Base-by-base conservation (phyloP, 768 basidiomycete genomes). In the Lanmaoa pseudosensibilis region DNA sequence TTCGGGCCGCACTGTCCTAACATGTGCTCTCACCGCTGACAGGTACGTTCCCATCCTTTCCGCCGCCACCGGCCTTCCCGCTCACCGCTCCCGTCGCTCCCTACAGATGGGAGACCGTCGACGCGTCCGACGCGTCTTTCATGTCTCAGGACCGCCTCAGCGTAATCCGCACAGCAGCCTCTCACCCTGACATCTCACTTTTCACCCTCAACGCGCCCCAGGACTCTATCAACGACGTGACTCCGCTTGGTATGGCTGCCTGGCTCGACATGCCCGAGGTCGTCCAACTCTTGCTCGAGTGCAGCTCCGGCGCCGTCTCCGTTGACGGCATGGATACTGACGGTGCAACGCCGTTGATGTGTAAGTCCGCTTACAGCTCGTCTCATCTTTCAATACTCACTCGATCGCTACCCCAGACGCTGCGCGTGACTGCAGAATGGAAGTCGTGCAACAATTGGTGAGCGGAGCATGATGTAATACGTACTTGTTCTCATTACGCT, bases 291-390 rank as follows among this genome's bases (percentile, higher is more conserved):
- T 73, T 92, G n/a, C 78, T 92, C 25, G 83, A 88, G 45, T 79
- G 75, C 30, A 86, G 85, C 61, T 70, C 75, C 3, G 85, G 83
- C 41, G 68, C 80, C 23, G 82, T 92, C 23, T 80, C 85, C 8
- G 88, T 90, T 4, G 86, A 92, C 60, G 87, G 84, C 33, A 81
- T 84, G 76, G 90, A 92, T 65, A 73, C 80, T 23, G 83, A 87
- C 64, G 87, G 88, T 8, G 89, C 87, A 23, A 92, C 90, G 27
- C 83, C 90, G 7, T 76, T 92, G 57, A 92, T 92, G 90, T 92
- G 90, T 92, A 77, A 74, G 86, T 77, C 25, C 30, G 46, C 53
- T 50, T 1, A 10, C 36, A 11, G 48, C 11, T 54, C 52, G 33
- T 46, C 60, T 52, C 19, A 50, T 55, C 37, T 44, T 46, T 40